Percentiles rank a stretch among this genome's conserved stretches.
Evolutionary conservation across 176 grass and related monocot genomes (phyloP).

Genomic region (Avena insularis): DNA sequence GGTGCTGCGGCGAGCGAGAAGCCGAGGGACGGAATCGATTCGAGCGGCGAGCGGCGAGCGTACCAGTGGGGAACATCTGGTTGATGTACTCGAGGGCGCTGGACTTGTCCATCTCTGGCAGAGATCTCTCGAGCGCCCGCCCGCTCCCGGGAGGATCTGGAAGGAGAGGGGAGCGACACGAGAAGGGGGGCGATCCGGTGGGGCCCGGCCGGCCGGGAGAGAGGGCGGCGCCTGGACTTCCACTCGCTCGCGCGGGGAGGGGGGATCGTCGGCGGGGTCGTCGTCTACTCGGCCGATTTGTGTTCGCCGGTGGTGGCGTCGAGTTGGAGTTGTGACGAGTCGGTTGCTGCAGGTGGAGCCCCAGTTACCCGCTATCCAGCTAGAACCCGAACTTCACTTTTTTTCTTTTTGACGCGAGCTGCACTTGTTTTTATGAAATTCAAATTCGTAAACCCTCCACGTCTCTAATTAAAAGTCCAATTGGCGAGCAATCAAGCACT

Average conservation of each 20-base stretch:
- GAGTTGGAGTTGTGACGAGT: constrained; percentile 18
- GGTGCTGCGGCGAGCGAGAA: background rate
- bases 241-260: background rate
- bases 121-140: constrained; percentile 50
- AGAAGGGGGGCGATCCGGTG: constrained; percentile 38
- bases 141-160: constrained; percentile 43
- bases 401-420: background rate
- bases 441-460: background rate
- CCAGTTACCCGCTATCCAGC: background rate
- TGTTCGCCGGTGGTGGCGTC: constrained; percentile 45
- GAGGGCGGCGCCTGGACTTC: background rate
- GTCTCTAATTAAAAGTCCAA: background rate
- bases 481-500: background rate
- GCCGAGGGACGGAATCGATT: constrained; percentile 37
- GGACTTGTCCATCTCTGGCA: constrained; percentile 83
- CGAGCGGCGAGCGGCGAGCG: background rate
- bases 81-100: constrained; percentile 99
- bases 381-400: background rate
- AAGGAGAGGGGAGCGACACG: background rate
- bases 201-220: background rate
- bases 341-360: constrained; percentile 34
- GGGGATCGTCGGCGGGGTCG: constrained; percentile 52
- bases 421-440: background rate
- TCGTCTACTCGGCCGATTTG: constrained; percentile 42
- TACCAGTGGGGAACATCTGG: constrained; percentile 98